A percentile compares a stretch with the other conserved stretches of the same genome.
Evolutionary conservation across 2,329 filamentous ascomycete species (phyloP).

Genomic region (Xylaria sp.): DNA sequence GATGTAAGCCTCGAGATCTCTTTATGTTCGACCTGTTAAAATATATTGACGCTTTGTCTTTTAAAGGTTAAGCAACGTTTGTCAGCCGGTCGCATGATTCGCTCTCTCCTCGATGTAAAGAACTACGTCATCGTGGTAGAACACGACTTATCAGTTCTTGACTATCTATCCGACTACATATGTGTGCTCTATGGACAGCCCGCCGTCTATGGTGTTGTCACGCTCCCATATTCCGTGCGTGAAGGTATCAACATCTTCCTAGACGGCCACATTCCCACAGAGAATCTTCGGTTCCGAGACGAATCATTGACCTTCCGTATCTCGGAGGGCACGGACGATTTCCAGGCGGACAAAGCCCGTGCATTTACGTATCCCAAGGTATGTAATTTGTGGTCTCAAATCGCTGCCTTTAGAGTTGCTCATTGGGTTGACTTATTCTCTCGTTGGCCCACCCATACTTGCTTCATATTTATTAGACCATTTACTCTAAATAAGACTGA

Average conservation of each 20-base stretch:
- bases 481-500: not conserved
- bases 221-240: slow-evolving; percentile 91
- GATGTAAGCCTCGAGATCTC: slow-evolving; percentile 74
- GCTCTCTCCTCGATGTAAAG: slow-evolving; percentile 85
- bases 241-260: slow-evolving; percentile 64
- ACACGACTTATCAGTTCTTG: slow-evolving; percentile 97
- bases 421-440: not conserved
- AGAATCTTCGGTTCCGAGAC: slow-evolving; percentile 37
- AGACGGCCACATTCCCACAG: slow-evolving; percentile 34
- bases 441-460: not conserved
- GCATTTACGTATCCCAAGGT: slow-evolving; percentile 49
- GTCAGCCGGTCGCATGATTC: slow-evolving; percentile 89
- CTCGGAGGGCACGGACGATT: slow-evolving; percentile 31
- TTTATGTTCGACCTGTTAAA: not conserved
- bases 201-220: slow-evolving; percentile 97
- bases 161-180: slow-evolving; percentile 98
- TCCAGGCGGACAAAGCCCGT: slow-evolving; percentile 34
- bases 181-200: slow-evolving; percentile 97
- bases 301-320: slow-evolving; percentile 35
- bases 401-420: not conserved
- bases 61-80: slow-evolving; percentile 78
- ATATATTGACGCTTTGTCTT: slow-evolving; percentile 8
- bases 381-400: not conserved
- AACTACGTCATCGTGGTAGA: slow-evolving; percentile 99
- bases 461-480: not conserved